A percentile compares a stretch with the other conserved stretches of the same genome.
These are phyloP conservation scores for Boletus rufocinnamomeus DNA, from an alignment of 768 basidiomycete genomes.

Conservation along the genomic window DNA sequence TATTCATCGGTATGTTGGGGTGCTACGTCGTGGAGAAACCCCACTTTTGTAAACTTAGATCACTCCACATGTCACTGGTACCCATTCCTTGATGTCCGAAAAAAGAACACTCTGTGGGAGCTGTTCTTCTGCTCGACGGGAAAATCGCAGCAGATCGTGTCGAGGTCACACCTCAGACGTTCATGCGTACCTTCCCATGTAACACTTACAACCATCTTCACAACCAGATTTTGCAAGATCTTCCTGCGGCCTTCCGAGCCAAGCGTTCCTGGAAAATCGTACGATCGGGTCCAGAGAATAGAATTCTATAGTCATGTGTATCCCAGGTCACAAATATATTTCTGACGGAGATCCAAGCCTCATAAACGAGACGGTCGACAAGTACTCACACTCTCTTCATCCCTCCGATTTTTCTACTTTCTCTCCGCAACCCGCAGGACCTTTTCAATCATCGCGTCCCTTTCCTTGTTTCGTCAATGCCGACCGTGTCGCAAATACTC, in stretches of 20 bases:
- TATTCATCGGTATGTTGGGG: no score
- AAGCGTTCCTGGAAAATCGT: not conserved
- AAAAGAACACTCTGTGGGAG: not conserved
- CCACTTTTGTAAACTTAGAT: not conserved
- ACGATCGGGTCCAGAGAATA: not conserved
- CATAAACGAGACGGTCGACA: not conserved
- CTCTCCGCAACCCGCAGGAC: not conserved
- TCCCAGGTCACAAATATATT: not conserved
- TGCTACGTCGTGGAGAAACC: not conserved
- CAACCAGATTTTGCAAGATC: not conserved
- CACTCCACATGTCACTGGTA: not conserved
- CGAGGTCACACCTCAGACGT: not conserved
- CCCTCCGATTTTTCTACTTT: not conserved
- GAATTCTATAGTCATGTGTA: not conserved
- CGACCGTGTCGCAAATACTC: not conserved
- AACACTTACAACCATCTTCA: not conserved
- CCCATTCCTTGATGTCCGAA: not conserved
- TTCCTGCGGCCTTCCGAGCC: not conserved
- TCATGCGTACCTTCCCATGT: not conserved
- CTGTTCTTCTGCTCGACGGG: not conserved
- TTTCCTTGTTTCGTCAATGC: constrained; percentile 5
- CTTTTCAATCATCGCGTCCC: not conserved
- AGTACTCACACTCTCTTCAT: not conserved
- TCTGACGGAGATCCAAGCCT: not conserved
- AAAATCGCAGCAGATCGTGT: not conserved